These are phyloP conservation scores for Luvunga scandens DNA, from an alignment of 345 rosid species.

Conservation along the genomic window DNA sequence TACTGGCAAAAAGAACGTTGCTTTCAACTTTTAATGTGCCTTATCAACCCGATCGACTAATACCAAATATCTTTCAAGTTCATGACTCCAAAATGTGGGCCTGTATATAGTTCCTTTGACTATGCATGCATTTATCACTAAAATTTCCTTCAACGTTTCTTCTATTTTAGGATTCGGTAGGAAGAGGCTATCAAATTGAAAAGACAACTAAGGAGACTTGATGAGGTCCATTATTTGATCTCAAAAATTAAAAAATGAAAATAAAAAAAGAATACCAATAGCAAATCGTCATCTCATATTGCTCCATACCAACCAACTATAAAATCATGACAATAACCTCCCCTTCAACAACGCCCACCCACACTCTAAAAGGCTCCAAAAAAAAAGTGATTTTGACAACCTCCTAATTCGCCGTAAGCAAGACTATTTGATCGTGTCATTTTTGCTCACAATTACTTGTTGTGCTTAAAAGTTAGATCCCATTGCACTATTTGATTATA, in stretches of 20 bases:
- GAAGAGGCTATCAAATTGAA: constrained; percentile 13
- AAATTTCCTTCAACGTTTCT: background rate
- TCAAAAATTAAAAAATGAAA: background rate
- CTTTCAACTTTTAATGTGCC: constrained; percentile 3
- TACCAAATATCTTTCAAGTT: constrained; percentile 7
- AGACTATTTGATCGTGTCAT: background rate
- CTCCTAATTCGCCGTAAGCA: constrained; percentile 13
- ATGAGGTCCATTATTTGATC: background rate
- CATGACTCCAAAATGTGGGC: background rate
- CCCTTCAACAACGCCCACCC: constrained; percentile 18
- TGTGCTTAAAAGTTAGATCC: background rate
- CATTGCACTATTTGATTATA: too few species aligned
- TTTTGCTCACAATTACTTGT: background rate
- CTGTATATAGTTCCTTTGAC: background rate
- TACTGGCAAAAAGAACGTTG: background rate
- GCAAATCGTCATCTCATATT: background rate
- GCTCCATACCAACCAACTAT: constrained; percentile 12
- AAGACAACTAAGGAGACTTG: constrained; percentile 9
- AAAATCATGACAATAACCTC: constrained; percentile 3
- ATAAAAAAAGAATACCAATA: background rate
- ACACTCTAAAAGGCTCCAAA: background rate
- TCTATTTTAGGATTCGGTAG: constrained; percentile 17
- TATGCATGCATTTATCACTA: background rate
- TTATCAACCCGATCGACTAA: background rate
- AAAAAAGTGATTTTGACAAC: constrained; percentile 10